Evolutionary conservation across 176 grass and related monocot species (phyloP).

Genomic region (Aegilops longissima): DNA sequence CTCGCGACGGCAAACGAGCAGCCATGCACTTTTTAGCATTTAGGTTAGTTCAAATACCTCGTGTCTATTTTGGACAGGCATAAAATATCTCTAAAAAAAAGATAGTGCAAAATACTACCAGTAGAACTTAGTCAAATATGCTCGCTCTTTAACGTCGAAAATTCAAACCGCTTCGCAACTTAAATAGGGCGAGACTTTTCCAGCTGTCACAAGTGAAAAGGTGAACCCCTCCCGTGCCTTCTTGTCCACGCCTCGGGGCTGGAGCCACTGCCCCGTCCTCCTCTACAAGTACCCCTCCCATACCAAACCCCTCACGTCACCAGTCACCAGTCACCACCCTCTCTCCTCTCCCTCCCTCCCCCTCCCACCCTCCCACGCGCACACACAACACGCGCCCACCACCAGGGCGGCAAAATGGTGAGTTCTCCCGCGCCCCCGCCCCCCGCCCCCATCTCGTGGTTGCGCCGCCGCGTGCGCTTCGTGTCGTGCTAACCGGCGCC

Average conservation of each 20-base stretch:
- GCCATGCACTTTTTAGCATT: too few relatives aligned
- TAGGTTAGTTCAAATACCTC: too few relatives aligned
- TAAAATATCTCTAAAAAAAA: too few relatives aligned
- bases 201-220: not conserved
- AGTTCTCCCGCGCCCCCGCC: not conserved
- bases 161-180: not conserved
- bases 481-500: not conserved
- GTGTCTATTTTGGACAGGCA: too few relatives aligned
- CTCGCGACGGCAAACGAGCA: too few relatives aligned
- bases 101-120: too few relatives aligned
- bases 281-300: conserved; percentile 31
- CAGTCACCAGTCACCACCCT: not conserved
- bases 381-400: conserved; percentile 16
- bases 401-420: conserved; percentile 43
- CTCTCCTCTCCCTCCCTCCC: not conserved
- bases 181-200: not conserved
- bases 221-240: not conserved
- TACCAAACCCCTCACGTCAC: not conserved
- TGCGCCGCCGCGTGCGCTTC: not conserved
- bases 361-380: not conserved
- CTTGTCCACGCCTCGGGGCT: not conserved
- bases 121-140: too few relatives aligned
- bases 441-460: not conserved
- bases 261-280: not conserved
- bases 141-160: too few relatives aligned